phyloP scores from a whole-genome alignment of 2,329 filamentous ascomycete genomes.

The Cladosporium halotolerans region DNA sequence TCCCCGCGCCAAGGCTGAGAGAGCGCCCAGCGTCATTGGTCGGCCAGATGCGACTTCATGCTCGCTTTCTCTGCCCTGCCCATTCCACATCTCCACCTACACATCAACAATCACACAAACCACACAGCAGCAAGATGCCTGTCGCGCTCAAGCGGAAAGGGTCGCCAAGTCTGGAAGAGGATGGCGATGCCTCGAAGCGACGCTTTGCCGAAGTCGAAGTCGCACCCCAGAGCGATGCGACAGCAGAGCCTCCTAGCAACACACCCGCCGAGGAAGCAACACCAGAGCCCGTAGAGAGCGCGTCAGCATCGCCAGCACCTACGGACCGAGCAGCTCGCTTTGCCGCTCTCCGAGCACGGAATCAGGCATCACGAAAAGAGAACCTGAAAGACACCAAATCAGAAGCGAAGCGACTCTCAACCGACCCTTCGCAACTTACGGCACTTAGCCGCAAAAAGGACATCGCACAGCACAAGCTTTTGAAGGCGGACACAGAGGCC shows the following conservation, averaged over 20 bases:
- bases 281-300: background rate
- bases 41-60: background rate
- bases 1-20: too few species aligned
- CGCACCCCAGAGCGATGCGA: constrained; percentile 13
- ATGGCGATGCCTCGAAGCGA: constrained; percentile 30
- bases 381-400: constrained; percentile 80
- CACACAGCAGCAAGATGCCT: constrained; percentile 19
- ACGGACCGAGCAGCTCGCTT: constrained; percentile 68
- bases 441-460: constrained; percentile 80
- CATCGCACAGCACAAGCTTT: constrained; percentile 82
- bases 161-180: constrained; percentile 28
- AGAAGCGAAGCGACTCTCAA: constrained; percentile 72
- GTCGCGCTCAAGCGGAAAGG: constrained; percentile 32
- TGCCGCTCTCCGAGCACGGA: constrained; percentile 75
- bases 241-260: constrained; percentile 11
- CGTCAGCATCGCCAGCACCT: constrained; percentile 22
- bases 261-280: constrained; percentile 4
- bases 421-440: constrained; percentile 69
- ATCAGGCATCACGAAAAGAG: constrained; percentile 49
- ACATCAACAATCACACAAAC: background rate
- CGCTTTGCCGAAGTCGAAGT: constrained; percentile 22
- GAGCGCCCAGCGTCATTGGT: too few species aligned
- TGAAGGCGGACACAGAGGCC: constrained; percentile 85
- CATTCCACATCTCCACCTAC: background rate
- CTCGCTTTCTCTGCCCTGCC: background rate